Evolutionary conservation across 2,329 filamentous ascomycete genomes (phyloP), one percentile per base, ranked within the genome.

Genomic region (Diplodia corticola): DNA sequence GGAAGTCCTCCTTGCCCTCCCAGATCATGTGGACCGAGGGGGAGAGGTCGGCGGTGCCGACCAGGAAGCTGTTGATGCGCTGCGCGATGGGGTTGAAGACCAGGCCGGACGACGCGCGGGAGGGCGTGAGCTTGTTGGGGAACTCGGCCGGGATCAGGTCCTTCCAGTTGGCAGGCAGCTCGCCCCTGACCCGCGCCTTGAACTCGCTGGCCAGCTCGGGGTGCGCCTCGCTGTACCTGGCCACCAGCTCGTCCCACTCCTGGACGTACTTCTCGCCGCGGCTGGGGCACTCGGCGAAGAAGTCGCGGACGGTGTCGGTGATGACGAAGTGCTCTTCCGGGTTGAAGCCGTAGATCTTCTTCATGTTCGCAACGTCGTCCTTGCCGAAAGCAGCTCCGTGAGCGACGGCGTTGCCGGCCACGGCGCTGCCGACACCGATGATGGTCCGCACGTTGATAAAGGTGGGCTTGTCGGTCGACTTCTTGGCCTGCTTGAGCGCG

Each of bases 51-150:
- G 68, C 61, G 6, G 67, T 71, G 83, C 91, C 81, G 85, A 96
- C 92, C 81, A 95, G 89, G 90, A 98, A 98, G 74, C 84, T 84
- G 86, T 97, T 97, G 73, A 97, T 81, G 80, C 97, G 93, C 75
- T 97, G 90, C 67, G 84, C 83, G 4, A 87, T 73, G 0, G 84
- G 84, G 68, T 86, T 87, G 69, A 80, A 81, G 1, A 83, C 80
- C 4, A 84, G 70, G 0, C 83, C 83, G 5, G 81, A 79, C 0
- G 82, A 83, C 69, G 84, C 84, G 60, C 84, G 77, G 2, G 83
- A 82, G 0, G 84, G 76, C 0, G 83, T 86, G 0, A 80, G 79
- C 9, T 76, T 74, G 2, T 78, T 80, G 0, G 84, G 80, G 68
- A 86, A 80, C 13, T 72, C 70, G 63, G 78, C 80, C 12, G 83